phyloP scores from a whole-genome alignment of 139 green algal species.

The Micractinium sp. region DNA sequence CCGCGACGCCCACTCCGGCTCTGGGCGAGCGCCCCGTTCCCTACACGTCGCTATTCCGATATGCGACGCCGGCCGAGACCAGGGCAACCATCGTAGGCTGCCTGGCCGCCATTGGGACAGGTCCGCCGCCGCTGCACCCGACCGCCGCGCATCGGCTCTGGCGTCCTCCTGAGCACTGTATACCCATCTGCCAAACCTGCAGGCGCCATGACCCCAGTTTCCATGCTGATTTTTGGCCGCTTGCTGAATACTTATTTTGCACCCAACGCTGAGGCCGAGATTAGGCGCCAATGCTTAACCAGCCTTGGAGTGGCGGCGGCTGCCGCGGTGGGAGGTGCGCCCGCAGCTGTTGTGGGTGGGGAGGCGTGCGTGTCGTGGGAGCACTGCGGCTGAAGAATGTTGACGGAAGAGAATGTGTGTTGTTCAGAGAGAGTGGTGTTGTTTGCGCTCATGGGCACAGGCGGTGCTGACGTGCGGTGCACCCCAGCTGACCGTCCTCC shows the following conservation, averaged over 20 bases:
- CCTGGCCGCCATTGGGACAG: background rate
- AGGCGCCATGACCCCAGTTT: constrained; percentile 5
- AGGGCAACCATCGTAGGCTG: background rate
- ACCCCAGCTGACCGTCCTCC: background rate
- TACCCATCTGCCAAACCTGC: background rate
- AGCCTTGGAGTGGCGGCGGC: constrained; percentile 13
- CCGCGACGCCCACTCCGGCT: background rate
- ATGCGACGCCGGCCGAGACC: background rate
- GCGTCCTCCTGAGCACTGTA: background rate
- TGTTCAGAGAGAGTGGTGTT: too few species aligned
- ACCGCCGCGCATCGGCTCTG: too few species aligned
- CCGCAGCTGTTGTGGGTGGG: background rate
- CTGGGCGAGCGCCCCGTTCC: background rate
- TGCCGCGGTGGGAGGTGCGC: background rate
- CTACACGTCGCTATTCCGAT: constrained; percentile 10
- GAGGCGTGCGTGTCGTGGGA: background rate
- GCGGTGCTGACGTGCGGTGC: background rate
- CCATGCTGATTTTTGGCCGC: constrained; percentile 2
- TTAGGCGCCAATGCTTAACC: background rate
- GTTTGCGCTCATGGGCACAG: too few species aligned
- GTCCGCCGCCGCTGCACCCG: background rate
- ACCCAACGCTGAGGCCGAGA: background rate
- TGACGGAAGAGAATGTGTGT: too few species aligned
- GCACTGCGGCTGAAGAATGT: background rate
- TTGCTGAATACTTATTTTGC: constrained; percentile 15